These are phyloP conservation scores for Artemisia tridentata DNA, from an alignment of 129 eudicot genomes.

Conservation along the genomic window DNA sequence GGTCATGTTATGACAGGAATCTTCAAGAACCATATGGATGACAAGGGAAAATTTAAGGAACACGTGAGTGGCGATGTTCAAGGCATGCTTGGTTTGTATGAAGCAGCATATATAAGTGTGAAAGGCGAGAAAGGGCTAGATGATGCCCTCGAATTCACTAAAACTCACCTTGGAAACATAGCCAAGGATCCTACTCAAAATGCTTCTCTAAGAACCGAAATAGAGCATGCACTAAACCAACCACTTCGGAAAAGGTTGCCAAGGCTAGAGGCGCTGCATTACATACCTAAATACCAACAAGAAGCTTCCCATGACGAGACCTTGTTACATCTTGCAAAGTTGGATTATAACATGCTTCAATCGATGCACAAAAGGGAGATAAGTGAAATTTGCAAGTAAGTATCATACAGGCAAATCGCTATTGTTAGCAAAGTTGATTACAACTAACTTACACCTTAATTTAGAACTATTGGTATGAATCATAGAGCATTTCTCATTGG, in stretches of 20 bases:
- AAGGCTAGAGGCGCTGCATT: slow-evolving; percentile 34
- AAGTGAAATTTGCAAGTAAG: no score
- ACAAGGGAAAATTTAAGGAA: background rate
- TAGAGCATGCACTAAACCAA: slow-evolving; percentile 15
- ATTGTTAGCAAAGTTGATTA: background rate
- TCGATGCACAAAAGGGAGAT: no score
- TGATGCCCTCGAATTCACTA: slow-evolving; percentile 8
- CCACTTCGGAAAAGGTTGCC: slow-evolving; percentile 32
- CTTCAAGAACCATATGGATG: background rate
- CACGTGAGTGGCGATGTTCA: background rate
- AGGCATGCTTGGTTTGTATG: slow-evolving; percentile 7
- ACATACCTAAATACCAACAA: slow-evolving; percentile 21
- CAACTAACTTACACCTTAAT: background rate
- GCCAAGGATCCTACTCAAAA: background rate
- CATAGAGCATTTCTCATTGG: background rate
- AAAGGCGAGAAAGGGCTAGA: slow-evolving; percentile 1
- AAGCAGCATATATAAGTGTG: slow-evolving; percentile 1
- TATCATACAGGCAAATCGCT: background rate
- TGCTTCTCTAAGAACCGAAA: background rate
- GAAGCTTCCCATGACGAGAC: no score
- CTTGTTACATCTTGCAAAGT: no score
- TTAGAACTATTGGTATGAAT: background rate
- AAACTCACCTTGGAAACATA: background rate
- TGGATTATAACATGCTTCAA: no score
- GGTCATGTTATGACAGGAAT: background rate